Evolutionary conservation across 1,139 yeast genomes (phyloP).

Genomic region (Pichia sp.): DNA sequence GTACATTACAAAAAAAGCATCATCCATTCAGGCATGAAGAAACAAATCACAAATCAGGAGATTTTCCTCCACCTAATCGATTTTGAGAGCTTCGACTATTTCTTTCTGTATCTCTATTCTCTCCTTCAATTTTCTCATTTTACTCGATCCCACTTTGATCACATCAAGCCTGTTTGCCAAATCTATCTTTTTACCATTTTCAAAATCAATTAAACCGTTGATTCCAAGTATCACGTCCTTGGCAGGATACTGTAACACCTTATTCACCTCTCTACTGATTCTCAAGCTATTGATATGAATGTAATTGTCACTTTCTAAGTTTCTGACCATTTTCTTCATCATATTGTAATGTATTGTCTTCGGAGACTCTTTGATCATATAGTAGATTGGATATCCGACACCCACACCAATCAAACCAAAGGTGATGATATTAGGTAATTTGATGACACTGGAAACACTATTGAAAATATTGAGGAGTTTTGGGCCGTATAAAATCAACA

Average conservation of each 20-base stretch:
- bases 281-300: conserved; percentile 71
- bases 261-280: conserved; percentile 72
- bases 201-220: conserved; percentile 61
- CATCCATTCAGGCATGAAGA: too few relatives aligned
- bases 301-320: conserved; percentile 62
- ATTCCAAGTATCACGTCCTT: conserved; percentile 76
- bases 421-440: conserved; percentile 26
- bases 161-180: conserved; percentile 45
- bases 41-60: too few relatives aligned
- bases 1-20: too few relatives aligned
- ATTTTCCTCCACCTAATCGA: too few relatives aligned
- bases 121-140: too few relatives aligned
- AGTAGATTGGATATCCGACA: conserved; percentile 45
- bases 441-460: conserved; percentile 19
- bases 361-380: conserved; percentile 73
- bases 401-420: conserved; percentile 46
- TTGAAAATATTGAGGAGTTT: conserved; percentile 19
- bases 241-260: conserved; percentile 73
- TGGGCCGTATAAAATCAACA: conserved; percentile 20
- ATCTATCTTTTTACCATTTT: conserved; percentile 51
- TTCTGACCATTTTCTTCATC: conserved; percentile 58
- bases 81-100: too few relatives aligned
- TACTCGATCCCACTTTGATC: not conserved
- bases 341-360: conserved; percentile 81
- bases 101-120: too few relatives aligned